A percentile compares a stretch with the other conserved stretches of the same genome.
Evolutionary conservation across 2,329 filamentous ascomycete species (phyloP).

Genomic region (Pseudogymnoascus sp.): DNA sequence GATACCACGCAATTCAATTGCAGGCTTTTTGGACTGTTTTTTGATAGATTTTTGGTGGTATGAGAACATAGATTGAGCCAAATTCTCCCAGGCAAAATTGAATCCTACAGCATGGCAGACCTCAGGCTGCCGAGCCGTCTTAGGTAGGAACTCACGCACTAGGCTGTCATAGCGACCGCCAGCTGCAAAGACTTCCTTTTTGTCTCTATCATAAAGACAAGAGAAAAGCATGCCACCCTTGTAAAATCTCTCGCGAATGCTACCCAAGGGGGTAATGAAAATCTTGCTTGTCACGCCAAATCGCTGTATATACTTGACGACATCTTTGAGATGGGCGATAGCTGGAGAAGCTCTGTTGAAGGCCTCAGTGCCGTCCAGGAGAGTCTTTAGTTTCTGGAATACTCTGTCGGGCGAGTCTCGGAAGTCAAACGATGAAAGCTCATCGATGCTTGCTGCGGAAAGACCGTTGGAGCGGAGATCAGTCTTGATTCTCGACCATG

Average conservation of each 20-base stretch:
- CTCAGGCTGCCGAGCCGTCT: slow-evolving; percentile 53
- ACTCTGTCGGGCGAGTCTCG: slow-evolving; percentile 54
- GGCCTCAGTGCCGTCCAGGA: slow-evolving; percentile 58
- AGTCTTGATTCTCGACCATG: slow-evolving; percentile 71
- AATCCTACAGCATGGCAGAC: slow-evolving; percentile 85
- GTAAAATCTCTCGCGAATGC: slow-evolving; percentile 89
- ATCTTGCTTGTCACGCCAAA: slow-evolving; percentile 72
- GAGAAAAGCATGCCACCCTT: slow-evolving; percentile 81
- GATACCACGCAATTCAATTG: slow-evolving; percentile 54
- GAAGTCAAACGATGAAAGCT: slow-evolving; percentile 87
- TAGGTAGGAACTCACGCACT: slow-evolving; percentile 75
- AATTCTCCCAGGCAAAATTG: slow-evolving; percentile 79
- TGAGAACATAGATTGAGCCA: slow-evolving; percentile 57
- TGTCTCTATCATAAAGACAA: slow-evolving; percentile 79
- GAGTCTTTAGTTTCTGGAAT: slow-evolving; percentile 51
- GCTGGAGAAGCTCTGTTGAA: slow-evolving; percentile 69
- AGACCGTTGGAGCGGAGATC: slow-evolving; percentile 74
- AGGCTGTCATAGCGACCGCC: slow-evolving; percentile 89
- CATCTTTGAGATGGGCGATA: slow-evolving; percentile 72
- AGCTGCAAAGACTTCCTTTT: slow-evolving; percentile 81
- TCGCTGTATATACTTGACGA: slow-evolving; percentile 69
- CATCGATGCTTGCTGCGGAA: slow-evolving; percentile 83
- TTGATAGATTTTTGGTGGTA: slow-evolving; percentile 45
- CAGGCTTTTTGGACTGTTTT: slow-evolving; percentile 61
- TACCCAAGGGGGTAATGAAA: slow-evolving; percentile 78